Base-by-base conservation (phyloP, 306 rosid genomes). In the Cercis canadensis region DNA sequence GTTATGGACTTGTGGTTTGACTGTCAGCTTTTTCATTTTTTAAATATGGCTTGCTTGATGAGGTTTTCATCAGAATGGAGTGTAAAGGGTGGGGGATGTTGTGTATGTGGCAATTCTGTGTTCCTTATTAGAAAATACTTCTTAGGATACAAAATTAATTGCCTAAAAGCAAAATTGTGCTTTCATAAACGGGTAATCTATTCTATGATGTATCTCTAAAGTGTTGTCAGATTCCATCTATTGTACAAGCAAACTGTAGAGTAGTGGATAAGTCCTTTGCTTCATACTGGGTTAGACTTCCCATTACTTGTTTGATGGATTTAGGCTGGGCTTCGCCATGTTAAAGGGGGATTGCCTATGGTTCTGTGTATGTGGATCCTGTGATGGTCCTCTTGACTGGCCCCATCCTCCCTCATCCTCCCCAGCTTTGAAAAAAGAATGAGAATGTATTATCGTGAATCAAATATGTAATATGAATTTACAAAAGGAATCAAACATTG, bases 401-500 rank as follows among this genome's bases (percentile, higher is more conserved):
- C n/a, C n/a, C n/a, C 33, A 39, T 59, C 50, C 44, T 33, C 11
- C 10, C 41, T 53, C 21, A 11, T 60, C 17, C 44, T 61, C 58
- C 24, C 2, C n/a, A 5, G 29, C 10, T 15, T 17, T 5, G 29
- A 9, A 50, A 17, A 50, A 6, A 50, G 13, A 9, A 59, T 59
- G 80, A 21, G 7, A 8, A 46, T 4, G 51, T 75, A 15, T 46
- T 41, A 7, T 58, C 43, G 63, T 29, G 62, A 36, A 36, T 57
- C 32, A 57, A 65, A 29, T 37, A 39, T 59, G 39, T 69, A 24
- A 24, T 76, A 17, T 53, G 65, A 33, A 52, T 69, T 68, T 61
- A 29, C 49, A n/a, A 6, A 24, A 65, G 51, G 33, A 52, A 50
- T 72, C 40, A 51, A 17, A 36, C 33, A 61, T 59, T 61, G 21